phyloP scores from a whole-genome alignment of 139 green algal species.

The Tetratostichococcus sp. region DNA sequence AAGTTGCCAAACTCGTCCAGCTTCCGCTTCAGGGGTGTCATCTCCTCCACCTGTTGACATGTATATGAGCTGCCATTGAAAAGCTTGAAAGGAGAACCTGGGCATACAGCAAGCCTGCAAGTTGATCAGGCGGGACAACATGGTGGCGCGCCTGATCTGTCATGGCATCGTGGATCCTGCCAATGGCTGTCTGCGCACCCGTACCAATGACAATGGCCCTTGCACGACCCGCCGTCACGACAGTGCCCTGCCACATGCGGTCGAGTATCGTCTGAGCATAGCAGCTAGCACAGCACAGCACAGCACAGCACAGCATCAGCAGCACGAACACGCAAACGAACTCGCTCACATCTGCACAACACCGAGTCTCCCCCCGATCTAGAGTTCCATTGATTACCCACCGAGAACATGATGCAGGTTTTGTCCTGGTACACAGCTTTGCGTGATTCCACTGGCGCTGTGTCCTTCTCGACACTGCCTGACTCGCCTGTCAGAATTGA shows the following conservation, averaged over 20 bases:
- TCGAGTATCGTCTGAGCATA: too few relatives aligned
- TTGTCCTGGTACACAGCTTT: slow-evolving; percentile 82
- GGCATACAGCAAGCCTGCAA: too few relatives aligned
- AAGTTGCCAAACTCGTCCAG: slow-evolving; percentile 75
- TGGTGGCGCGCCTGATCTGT: background rate
- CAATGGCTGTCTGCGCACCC: slow-evolving; percentile 72
- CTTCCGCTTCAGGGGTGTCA: slow-evolving; percentile 79
- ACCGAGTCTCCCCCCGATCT: too few relatives aligned
- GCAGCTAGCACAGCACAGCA: too few relatives aligned
- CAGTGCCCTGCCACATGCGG: slow-evolving; percentile 46
- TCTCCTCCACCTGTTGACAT: slow-evolving; percentile 39
- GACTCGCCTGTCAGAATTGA: slow-evolving; percentile 84
- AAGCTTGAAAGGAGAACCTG: too few relatives aligned
- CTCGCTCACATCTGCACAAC: too few relatives aligned
- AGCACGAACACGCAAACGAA: too few relatives aligned
- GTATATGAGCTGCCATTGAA: background rate
- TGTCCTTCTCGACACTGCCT: slow-evolving; percentile 60
- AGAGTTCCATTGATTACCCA: too few relatives aligned
- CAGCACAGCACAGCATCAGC: too few relatives aligned
- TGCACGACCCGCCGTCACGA: slow-evolving; percentile 47
- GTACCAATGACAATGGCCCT: slow-evolving; percentile 67
- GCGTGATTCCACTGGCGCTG: slow-evolving; percentile 20
- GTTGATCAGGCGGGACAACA: too few relatives aligned
- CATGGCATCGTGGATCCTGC: slow-evolving; percentile 57
- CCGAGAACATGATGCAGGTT: slow-evolving; percentile 81